Conservation (phyloP, 2,329 filamentous ascomycete genomes). For the Exophiala lecanii-corni region DNA sequence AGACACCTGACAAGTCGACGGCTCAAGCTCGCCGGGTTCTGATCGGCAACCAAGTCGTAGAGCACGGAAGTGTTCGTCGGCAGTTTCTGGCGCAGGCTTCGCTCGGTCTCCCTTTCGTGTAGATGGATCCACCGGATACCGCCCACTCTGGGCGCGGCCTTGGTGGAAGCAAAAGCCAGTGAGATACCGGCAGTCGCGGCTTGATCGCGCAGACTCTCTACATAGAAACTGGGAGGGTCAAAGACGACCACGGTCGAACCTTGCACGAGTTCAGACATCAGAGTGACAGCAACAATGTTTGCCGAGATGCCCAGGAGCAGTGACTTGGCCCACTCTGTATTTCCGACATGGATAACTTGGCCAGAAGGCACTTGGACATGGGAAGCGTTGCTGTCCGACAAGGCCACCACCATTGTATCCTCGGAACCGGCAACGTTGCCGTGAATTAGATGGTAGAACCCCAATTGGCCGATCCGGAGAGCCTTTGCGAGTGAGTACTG, state of each 20-base stretch:
- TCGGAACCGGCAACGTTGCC: too few species aligned
- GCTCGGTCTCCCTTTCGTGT: constrained; percentile 9
- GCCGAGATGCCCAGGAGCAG: too few species aligned
- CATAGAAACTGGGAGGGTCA: constrained; percentile 7
- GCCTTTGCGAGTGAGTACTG: constrained; percentile 7
- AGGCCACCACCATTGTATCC: too few species aligned
- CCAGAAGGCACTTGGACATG: too few species aligned
- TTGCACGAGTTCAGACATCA: too few species aligned
- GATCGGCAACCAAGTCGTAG: constrained; percentile 9
- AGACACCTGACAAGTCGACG: constrained; percentile 6
- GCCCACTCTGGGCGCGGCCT: background rate
- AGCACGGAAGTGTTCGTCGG: constrained; percentile 3
- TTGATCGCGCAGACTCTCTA: constrained; percentile 6
- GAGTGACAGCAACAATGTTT: too few species aligned
- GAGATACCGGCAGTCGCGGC: constrained; percentile 6
- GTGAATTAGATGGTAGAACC: constrained; percentile 7
- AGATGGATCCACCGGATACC: constrained; percentile 5
- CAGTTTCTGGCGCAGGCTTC: constrained; percentile 6
- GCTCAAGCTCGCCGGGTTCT: constrained; percentile 9
- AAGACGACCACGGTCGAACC: constrained; percentile 3
- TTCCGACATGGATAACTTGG: too few species aligned
- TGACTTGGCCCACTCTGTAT: too few species aligned
- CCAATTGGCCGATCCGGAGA: constrained; percentile 3
- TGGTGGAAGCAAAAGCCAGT: constrained; percentile 6
- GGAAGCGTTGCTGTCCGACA: too few species aligned